A percentile compares a stretch with the other conserved stretches of the same genome.
Conservation (phyloP, 208 protist species). For the Phytomonas francai region DNA sequence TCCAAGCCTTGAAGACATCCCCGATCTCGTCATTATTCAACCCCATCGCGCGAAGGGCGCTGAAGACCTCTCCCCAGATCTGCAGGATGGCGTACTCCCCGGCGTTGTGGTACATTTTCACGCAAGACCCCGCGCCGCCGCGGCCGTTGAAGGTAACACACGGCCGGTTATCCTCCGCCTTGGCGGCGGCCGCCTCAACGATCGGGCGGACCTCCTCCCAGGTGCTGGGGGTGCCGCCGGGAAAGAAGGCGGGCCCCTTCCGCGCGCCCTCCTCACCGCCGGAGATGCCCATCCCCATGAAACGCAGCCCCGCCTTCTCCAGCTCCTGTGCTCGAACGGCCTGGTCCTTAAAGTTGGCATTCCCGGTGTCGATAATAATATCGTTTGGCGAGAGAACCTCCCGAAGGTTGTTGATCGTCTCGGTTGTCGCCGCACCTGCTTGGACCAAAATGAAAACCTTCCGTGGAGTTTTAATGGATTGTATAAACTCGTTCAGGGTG, state of each 20-base stretch:
- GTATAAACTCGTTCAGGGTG: slow-evolving; percentile 71
- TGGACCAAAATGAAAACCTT: slow-evolving; percentile 95
- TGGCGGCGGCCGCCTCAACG: slow-evolving; percentile 93
- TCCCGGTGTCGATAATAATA: slow-evolving; percentile 96
- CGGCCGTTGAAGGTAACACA: slow-evolving; percentile 94
- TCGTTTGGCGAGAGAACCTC: slow-evolving; percentile 79
- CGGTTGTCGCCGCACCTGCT: slow-evolving; percentile 94
- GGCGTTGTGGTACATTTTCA: slow-evolving; percentile 99
- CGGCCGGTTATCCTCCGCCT: slow-evolving; percentile 90
- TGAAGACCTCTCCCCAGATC: slow-evolving; percentile 94
- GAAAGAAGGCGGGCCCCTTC: slow-evolving; percentile 98
- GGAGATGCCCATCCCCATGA: slow-evolving; percentile 96
- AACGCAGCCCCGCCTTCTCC: slow-evolving; percentile 80
- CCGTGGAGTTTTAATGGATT: slow-evolving; percentile 86
- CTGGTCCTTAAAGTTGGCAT: slow-evolving; percentile 94
- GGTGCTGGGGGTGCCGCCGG: slow-evolving; percentile 91
- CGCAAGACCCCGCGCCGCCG: slow-evolving; percentile 96
- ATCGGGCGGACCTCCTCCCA: slow-evolving; percentile 93
- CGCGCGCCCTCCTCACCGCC: slow-evolving; percentile 98
- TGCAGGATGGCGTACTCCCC: slow-evolving; percentile 99
- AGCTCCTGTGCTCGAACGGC: slow-evolving; percentile 83
- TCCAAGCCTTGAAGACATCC: slow-evolving; percentile 93
- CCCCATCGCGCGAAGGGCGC: slow-evolving; percentile 84
- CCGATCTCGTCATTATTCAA: slow-evolving; percentile 91
- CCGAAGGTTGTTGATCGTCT: slow-evolving; percentile 90